Evolutionary conservation across 208 protist species (phyloP).

Genomic region (Acanthamoeba triangularis): DNA sequence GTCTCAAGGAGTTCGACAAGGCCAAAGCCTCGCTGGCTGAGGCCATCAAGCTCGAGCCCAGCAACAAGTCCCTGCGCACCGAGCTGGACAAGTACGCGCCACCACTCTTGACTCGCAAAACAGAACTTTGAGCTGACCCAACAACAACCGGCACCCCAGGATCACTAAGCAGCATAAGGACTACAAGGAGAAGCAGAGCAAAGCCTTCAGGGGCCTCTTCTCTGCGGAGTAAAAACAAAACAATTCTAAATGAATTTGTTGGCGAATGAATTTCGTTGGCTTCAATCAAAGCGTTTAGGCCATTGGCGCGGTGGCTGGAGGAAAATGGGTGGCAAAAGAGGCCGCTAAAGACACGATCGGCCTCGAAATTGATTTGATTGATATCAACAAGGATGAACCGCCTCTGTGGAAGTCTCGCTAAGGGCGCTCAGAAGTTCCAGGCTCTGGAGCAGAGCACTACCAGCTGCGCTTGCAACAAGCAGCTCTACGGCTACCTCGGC

Average conservation of each 20-base stretch:
- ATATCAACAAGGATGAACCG: constrained; percentile 46
- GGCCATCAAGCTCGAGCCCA: constrained; percentile 36
- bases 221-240: neutral
- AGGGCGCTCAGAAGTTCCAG: constrained; percentile 67
- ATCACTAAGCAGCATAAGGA: constrained; percentile 43
- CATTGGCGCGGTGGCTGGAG: neutral
- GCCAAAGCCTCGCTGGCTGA: constrained; percentile 10
- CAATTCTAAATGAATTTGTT: neutral
- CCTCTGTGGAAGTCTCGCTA: constrained; percentile 48
- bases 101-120: neutral
- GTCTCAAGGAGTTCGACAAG: constrained; percentile 1
- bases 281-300: neutral
- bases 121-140: neutral
- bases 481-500: constrained; percentile 68
- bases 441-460: neutral
- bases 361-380: neutral
- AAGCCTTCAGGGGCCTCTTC: constrained; percentile 31
- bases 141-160: neutral
- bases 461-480: constrained; percentile 50
- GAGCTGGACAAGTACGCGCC: constrained; percentile 30
- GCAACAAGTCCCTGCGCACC: constrained; percentile 9
- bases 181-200: constrained; percentile 68
- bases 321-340: neutral
- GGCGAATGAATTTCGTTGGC: neutral
- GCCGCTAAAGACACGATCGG: neutral